Evolutionary conservation across 1,284 basidiomycete species (phyloP), one percentile per base, ranked within the genome.

Genomic region (Sporisorium scitamineum): DNA sequence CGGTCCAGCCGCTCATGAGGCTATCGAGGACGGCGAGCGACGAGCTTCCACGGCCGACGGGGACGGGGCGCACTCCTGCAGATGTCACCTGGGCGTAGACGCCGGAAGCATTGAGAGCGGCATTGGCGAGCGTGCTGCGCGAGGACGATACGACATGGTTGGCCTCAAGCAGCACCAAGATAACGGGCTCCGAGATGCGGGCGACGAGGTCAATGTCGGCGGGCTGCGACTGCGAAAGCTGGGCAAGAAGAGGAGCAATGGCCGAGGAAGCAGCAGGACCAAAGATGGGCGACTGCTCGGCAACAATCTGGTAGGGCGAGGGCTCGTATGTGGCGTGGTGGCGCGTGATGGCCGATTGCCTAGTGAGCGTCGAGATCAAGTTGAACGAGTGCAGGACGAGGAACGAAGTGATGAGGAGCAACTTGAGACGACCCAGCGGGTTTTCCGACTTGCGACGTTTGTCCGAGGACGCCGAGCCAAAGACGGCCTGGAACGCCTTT

Each of bases 1-100:
- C 88, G 9, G 94, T 94, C 96, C 95, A 98, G n/a, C 90, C 90
- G 42, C 90, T 91, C 92, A 97, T 94, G 88, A 97, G 94, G 70
- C 90, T 89, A 76, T 97, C 94, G 70, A 97, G 87, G 42, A 88
- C 86, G 59, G 70, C 77, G 26, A 70, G 60, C 51, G 62, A 76
- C 45, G 71, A 75, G 62, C 61, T 69, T 26, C 55, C 63, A 10
- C 70, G 59, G n/a, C 70, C 64, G 20, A 68, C 58, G 3, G 63
- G 56, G 5, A 67, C 59, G 13, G 66, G 60, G 1, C 67, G 70
- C 13, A 57, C 57, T 13, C 65, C 62, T 3, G 61, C 34, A 16
- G 74, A 69, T 1, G 62, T 54, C 20, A 57, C 54, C 51, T 69
- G 67, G 0, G 70, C 62, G 44, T 67, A 62, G 29, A 73, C 58